Percentiles rank a stretch among this genome's conserved stretches.
These are phyloP conservation scores for Pistacia integerrima DNA, from an alignment of 345 rosid genomes.

Conservation along the genomic window DNA sequence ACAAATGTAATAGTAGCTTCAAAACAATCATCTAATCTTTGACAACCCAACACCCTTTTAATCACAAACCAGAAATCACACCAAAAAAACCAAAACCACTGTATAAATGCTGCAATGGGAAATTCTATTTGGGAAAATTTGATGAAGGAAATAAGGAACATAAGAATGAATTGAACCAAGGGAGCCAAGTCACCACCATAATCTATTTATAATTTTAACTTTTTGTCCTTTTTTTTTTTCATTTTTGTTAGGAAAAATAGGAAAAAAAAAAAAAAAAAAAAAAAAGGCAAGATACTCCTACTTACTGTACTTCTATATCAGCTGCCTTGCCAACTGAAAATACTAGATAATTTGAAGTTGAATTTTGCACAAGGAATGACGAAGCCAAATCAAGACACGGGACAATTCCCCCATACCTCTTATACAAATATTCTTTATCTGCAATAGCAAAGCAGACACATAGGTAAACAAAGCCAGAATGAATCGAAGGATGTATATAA, in stretches of 20 bases:
- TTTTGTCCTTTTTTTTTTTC: conserved; percentile 18
- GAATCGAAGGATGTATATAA: neutral
- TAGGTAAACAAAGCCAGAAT: neutral
- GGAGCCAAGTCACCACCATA: conserved; percentile 31
- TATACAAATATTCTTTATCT: conserved; percentile 25
- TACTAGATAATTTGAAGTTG: conserved; percentile 17
- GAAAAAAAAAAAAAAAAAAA: neutral
- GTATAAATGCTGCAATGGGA: conserved; percentile 19
- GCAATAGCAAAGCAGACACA: conserved; percentile 17
- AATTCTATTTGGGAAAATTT: conserved; percentile 11
- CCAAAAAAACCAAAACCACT: conserved; percentile 19
- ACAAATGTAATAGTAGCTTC: neutral
- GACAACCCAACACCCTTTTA: conserved; percentile 19
- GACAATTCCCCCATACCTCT: conserved; percentile 18
- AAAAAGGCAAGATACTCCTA: conserved; percentile 25
- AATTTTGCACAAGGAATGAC: conserved; percentile 11
- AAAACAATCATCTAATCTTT: neutral
- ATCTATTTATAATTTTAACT: conserved; percentile 41
- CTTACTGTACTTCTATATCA: conserved; percentile 40
- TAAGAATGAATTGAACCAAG: conserved; percentile 28
- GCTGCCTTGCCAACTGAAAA: conserved; percentile 31
- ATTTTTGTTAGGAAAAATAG: conserved; percentile 1
- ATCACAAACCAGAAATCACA: conserved; percentile 29
- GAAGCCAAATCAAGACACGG: conserved; percentile 21
- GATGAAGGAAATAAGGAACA: conserved; percentile 3